phyloP scores from a whole-genome alignment of 495 filamentous ascomycete species.

The Pyrenopolyporus hunteri region DNA sequence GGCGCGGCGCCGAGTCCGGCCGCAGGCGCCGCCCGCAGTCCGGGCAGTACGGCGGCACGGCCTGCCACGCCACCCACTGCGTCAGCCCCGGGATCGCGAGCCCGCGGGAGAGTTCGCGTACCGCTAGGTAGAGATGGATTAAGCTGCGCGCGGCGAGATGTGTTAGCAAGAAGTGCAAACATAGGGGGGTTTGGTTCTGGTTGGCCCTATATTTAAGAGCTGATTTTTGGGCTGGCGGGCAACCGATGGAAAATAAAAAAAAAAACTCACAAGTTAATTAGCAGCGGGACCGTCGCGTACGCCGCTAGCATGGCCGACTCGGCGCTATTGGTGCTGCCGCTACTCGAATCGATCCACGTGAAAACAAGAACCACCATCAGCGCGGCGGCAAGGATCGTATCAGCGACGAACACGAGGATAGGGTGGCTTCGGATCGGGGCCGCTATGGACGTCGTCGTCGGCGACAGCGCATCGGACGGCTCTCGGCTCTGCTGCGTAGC shows the following conservation, averaged over 20 bases:
- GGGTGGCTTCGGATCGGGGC: constrained; percentile 37
- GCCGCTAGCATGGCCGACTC: constrained; percentile 49
- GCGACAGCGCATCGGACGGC: background rate
- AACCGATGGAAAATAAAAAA: background rate
- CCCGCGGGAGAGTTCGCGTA: constrained; percentile 47
- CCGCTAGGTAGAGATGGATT: constrained; percentile 48
- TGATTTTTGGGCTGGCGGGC: background rate
- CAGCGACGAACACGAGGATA: constrained; percentile 48
- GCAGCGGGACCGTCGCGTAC: constrained; percentile 49
- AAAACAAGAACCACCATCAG: constrained; percentile 49
- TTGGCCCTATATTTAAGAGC: too few relatives aligned
- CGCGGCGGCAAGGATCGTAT: constrained; percentile 43
- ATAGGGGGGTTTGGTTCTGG: too few relatives aligned
- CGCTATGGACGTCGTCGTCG: constrained; percentile 3
- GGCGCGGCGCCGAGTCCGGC: constrained; percentile 38
- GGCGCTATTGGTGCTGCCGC: constrained; percentile 18
- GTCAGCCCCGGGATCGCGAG: constrained; percentile 46
- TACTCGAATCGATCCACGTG: constrained; percentile 44
- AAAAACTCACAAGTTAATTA: constrained; percentile 48
- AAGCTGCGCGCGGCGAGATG: constrained; percentile 26
- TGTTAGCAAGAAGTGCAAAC: constrained; percentile 7
- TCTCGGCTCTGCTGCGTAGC: background rate
- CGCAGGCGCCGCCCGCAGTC: constrained; percentile 48
- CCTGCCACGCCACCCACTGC: constrained; percentile 47
- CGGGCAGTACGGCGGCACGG: constrained; percentile 47